phyloP scores from a whole-genome alignment of 371 early-diverging fungal species.

The Dinochytrium kinnereticum region DNA sequence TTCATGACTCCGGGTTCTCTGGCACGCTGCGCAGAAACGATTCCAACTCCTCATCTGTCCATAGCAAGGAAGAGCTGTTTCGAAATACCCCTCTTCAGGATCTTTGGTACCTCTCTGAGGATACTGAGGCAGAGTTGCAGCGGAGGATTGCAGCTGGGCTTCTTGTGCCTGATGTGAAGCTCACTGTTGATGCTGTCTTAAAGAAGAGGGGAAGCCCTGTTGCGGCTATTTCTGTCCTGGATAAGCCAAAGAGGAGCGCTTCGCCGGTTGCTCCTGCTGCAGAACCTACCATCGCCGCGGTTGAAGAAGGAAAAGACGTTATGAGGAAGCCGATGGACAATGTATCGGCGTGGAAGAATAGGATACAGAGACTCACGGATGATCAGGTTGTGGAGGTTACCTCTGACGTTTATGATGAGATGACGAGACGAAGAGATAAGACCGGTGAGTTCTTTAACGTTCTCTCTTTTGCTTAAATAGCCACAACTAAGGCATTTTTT shows the following conservation, averaged over 20 bases:
- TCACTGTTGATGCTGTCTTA: no score
- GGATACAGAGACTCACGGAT: constrained; percentile 28
- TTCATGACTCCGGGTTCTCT: neutral
- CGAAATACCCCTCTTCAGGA: constrained; percentile 18
- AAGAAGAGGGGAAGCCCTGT: no score
- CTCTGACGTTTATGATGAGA: constrained; percentile 37
- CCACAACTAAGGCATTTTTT: neutral
- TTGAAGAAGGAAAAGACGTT: neutral
- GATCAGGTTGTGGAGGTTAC: constrained; percentile 37
- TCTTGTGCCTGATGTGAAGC: no score
- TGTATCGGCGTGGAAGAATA: constrained; percentile 26
- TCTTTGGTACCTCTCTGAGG: constrained; percentile 19
- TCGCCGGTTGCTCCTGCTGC: neutral
- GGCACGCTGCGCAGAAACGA: neutral
- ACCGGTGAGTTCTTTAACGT: constrained; percentile 16
- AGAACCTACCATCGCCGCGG: neutral
- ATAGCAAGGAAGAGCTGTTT: neutral
- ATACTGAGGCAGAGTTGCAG: constrained; percentile 11
- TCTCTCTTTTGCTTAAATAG: neutral
- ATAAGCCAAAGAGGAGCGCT: neutral
- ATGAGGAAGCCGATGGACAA: constrained; percentile 24
- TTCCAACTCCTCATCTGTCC: neutral
- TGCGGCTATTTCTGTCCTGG: no score
- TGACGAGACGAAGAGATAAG: constrained; percentile 32
- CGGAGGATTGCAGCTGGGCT: constrained; percentile 19